phyloP scores from a whole-genome alignment of 2,329 filamentous ascomycete genomes.

The Ascochyta fabae region DNA sequence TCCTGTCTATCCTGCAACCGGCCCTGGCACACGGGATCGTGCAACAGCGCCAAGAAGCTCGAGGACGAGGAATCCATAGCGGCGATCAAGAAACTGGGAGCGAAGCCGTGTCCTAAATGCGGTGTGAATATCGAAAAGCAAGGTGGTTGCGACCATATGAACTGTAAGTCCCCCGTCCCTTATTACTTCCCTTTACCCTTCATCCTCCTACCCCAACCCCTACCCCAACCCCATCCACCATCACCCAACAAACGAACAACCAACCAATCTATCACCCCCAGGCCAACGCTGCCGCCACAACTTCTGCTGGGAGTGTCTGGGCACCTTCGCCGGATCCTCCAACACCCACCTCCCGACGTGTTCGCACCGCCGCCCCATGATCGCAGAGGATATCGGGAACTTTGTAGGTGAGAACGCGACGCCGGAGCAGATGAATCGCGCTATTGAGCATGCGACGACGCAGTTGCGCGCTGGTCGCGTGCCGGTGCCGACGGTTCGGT shows the following conservation, averaged over 20 bases:
- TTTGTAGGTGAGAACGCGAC: conserved; percentile 15
- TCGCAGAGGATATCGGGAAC: conserved; percentile 22
- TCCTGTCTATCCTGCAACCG: conserved; percentile 32
- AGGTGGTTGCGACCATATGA: conserved; percentile 37
- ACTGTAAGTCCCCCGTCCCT: conserved; percentile 34
- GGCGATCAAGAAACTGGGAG: conserved; percentile 29
- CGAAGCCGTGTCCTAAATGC: conserved; percentile 37
- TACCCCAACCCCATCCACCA: too few relatives aligned
- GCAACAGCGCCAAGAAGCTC: conserved; percentile 21
- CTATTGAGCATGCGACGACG: conserved; percentile 7
- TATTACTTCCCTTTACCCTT: not conserved
- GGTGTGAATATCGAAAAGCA: conserved; percentile 35
- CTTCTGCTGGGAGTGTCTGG: conserved; percentile 35
- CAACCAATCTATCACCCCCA: not conserved
- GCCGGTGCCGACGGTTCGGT: not conserved
- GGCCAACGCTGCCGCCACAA: conserved; percentile 25
- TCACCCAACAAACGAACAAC: too few relatives aligned
- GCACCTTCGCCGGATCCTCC: not conserved
- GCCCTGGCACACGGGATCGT: conserved; percentile 25
- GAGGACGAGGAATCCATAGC: conserved; percentile 26
- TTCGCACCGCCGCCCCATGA: conserved; percentile 10
- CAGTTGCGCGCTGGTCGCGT: not conserved
- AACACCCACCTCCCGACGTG: conserved; percentile 18
- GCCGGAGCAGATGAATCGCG: conserved; percentile 9
- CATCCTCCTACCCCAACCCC: too few relatives aligned